Evolutionary conservation across 768 basidiomycete genomes (phyloP), one percentile per base, ranked within the genome.

Genomic region (Serendipita indica): DNA sequence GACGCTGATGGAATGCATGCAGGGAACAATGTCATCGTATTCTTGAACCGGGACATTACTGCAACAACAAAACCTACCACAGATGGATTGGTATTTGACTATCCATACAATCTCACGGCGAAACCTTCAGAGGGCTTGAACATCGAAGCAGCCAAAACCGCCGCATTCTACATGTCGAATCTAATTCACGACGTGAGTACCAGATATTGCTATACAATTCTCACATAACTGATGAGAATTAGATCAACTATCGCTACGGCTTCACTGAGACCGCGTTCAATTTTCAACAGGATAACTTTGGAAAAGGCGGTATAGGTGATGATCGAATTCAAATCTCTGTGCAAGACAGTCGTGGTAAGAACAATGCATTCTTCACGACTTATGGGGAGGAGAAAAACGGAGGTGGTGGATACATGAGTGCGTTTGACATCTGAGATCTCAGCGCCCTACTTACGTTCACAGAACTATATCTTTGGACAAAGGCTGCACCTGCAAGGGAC

Each of bases 171-270:
- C 28, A 32, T 58, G 14, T 22, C 58, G n/a, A 58, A 58, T 62
- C 39, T 58, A 22, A 33, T 43, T 16, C 58, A 58, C 41, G 58
- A 58, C 28, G 41, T 43, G 41, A 43, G 41, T n/a, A 43, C 30
- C 5, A n/a, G n/a, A 7, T n/a, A 30, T 7, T 0, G 7, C 41
- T n/a, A 10, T 37, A 84, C 57, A 82, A 81, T 32, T 75, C 80
- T 13, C 68, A 84, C 25, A 80, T 83, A 64, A 80, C 80, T 63
- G 82, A 82, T 60, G 69, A 18, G 35, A 75, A 70, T 6, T 25
- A 43, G 41, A 61, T 57, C 32, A 37, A 33, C n/a, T 61, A 39
- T 22, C 57, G 32, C 27, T 62, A 59, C 13, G 61, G 61, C 27
- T 62, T 62, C 52, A 62, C 61, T 32, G 62, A 60, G 39, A 37